Base-by-base conservation (phyloP, 495 filamentous ascomycete genomes). In the Daldinia loculata region DNA sequence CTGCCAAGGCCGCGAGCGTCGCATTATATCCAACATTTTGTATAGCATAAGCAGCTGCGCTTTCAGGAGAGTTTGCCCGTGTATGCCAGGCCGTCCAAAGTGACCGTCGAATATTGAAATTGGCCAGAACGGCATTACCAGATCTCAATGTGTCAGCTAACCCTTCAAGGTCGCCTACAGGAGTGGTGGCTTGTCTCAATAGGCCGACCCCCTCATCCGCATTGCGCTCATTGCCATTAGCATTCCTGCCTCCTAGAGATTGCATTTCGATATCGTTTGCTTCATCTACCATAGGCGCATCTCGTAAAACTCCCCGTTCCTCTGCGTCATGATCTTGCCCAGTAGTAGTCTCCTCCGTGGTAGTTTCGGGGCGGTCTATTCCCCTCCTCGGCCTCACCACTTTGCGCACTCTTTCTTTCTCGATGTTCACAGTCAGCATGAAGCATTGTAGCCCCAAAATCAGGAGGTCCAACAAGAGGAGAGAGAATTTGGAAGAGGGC, bases 301-400 rank as follows among this genome's bases (percentile, higher is more conserved):
- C 80, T 66, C 89, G 83, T 26, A 88, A 76, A 24, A 94, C 79
- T 3, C 93, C 92, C n/a, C 90, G 86, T 77, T 96, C 93, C 78
- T 97, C 93, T 1, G 91, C 84, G 78, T 96, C 93, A 73, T 89
- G 85, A 71, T 94, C 91, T 75, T 95, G 92, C 3, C 56, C 66
- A 26, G 75, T 76, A 24, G 75, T 50, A 14, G 66, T 53, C 8
- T 74, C 74, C 4, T 60, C 61, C 17, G 68, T 64, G 9, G 77
- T 65, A 14, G 58, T 61, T 17, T 50, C 74, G 4, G 68, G 43
- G 9, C 6, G 59, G 17, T 66, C 67, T 29, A 64, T 70, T 36
- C 36, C 61, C 55, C 78, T 68, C 22, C 67, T 66, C 2, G 83
- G 82, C 15, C 67, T 74, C 26, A 82, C 77, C 19, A 75, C 74